Evolutionary conservation across 139 green algal species (phyloP), one percentile per base, ranked within the genome.

Genomic region (Yamagishiella unicocca): DNA sequence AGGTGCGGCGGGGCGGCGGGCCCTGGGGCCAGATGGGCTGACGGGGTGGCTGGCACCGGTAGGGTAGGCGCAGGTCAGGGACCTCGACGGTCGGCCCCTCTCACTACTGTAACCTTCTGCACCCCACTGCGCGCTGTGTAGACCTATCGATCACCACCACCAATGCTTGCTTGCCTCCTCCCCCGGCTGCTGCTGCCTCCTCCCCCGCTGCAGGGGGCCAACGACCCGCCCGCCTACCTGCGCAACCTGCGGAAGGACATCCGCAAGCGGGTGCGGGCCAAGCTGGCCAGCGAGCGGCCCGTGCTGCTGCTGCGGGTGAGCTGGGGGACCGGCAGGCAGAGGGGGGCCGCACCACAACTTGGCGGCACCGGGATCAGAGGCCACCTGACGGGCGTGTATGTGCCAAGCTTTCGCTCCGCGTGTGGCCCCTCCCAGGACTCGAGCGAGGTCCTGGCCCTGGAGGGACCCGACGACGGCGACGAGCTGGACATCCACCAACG

Each of bases 141-240:
- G n/a, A n/a, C n/a, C n/a, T n/a, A n/a, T n/a, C n/a, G n/a, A n/a
- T n/a, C n/a, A n/a, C n/a, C n/a, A n/a, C n/a, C n/a, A n/a, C n/a
- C n/a, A n/a, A n/a, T n/a, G n/a, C n/a, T n/a, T n/a, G 50, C 50
- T 58, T 58, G 12, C 50, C 50, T 58, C 12, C 50, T 58, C 50
- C 12, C 2, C 35, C 24, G 4, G 29, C 1, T 3, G n/a, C 35
- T 50, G 6, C 35, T 19, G 31, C 31, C 33, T 42, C 21, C 37
- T 45, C 35, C 9, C 33, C n/a, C n/a, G 31, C 46, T 53, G 38
- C 78, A 92, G 89, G 80, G 80, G 38, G 54, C 84, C 33, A 42
- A 70, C 14, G n/a, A 90, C 84, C 89, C 84, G 25, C 89, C 89
- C 25, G 61, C 61, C 37, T 92, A 54, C 73, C 68, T 55, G 22